These are phyloP conservation scores for Candida neerlandica DNA, from an alignment of 1,139 yeast species.

Conservation along the genomic window DNA sequence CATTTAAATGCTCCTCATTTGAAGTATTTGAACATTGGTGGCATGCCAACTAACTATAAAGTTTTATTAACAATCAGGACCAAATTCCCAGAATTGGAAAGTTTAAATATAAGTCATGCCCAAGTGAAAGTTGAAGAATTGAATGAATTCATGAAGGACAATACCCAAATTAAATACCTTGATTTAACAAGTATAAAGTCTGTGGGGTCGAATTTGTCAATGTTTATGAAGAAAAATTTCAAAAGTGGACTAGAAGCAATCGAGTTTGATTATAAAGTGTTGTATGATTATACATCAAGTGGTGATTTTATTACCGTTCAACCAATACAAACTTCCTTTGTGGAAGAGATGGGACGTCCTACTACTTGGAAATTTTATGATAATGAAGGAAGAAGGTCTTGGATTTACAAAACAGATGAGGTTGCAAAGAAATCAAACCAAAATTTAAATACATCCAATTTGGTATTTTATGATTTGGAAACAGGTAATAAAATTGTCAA, in stretches of 20 bases:
- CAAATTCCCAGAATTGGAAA: conserved; percentile 56
- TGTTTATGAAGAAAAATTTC: conserved; percentile 31
- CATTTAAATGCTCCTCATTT: conserved; percentile 55
- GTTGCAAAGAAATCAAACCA: conserved; percentile 24
- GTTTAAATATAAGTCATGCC: conserved; percentile 66
- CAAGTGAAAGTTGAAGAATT: conserved; percentile 53
- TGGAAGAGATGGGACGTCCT: conserved; percentile 29
- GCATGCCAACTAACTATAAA: conserved; percentile 62
- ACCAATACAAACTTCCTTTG: conserved; percentile 31
- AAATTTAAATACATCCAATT: conserved; percentile 24
- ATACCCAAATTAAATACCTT: conserved; percentile 27
- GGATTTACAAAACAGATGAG: conserved; percentile 61
- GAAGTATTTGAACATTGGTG: conserved; percentile 69
- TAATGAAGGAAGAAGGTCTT: conserved; percentile 77
- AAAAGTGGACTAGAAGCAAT: conserved; percentile 34
- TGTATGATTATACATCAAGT: conserved; percentile 40
- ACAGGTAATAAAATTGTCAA: conserved; percentile 68
- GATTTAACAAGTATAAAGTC: conserved; percentile 45
- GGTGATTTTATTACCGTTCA: conserved; percentile 39
- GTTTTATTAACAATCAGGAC: conserved; percentile 58
- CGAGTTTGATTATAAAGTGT: conserved; percentile 44
- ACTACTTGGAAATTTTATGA: conserved; percentile 56
- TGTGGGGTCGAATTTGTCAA: conserved; percentile 23
- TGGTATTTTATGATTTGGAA: conserved; percentile 59
- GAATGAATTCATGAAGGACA: conserved; percentile 45